A percentile compares a stretch with the other conserved stretches of the same genome.
Evolutionary conservation across 1,139 yeast genomes (phyloP).

Genomic region (Lodderomyces theae): DNA sequence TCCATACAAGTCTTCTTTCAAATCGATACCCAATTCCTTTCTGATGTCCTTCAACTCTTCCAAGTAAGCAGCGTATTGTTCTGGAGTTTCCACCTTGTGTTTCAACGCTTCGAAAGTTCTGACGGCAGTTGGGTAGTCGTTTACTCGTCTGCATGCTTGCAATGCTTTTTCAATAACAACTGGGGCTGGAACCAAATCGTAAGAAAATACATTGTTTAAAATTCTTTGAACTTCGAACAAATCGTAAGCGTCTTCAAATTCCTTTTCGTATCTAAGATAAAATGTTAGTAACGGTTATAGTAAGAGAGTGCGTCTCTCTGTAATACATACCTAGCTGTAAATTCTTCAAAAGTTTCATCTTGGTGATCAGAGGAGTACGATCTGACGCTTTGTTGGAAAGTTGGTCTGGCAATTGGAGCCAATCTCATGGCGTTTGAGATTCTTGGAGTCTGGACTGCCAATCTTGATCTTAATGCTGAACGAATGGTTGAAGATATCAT

Average conservation of each 20-base stretch:
- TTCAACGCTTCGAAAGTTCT: constrained; percentile 95
- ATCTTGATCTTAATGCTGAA: constrained; percentile 51
- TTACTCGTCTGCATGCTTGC: constrained; percentile 97
- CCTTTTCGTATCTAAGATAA: constrained; percentile 76
- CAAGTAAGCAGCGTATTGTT: constrained; percentile 92
- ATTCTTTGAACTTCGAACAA: constrained; percentile 88
- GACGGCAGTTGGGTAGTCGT: constrained; percentile 97
- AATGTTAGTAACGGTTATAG: not conserved
- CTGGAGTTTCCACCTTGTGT: constrained; percentile 91
- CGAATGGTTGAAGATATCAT: constrained; percentile 55
- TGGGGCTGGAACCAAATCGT: constrained; percentile 98
- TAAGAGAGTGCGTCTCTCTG: not conserved
- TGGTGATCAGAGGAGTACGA: constrained; percentile 55
- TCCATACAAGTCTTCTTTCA: constrained; percentile 81
- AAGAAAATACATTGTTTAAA: constrained; percentile 94
- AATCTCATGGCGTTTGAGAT: constrained; percentile 15
- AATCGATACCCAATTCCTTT: constrained; percentile 89
- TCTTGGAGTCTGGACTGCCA: constrained; percentile 28
- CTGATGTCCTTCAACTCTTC: constrained; percentile 92
- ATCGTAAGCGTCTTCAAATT: constrained; percentile 97
- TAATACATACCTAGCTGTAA: constrained; percentile 64
- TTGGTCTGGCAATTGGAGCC: constrained; percentile 18
- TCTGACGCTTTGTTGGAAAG: constrained; percentile 8
- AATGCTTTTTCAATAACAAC: constrained; percentile 93
- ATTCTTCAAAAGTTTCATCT: constrained; percentile 93